These are phyloP conservation scores for Cytospora paraplurivora DNA, from an alignment of 2,329 filamentous ascomycete genomes.

Conservation along the genomic window DNA sequence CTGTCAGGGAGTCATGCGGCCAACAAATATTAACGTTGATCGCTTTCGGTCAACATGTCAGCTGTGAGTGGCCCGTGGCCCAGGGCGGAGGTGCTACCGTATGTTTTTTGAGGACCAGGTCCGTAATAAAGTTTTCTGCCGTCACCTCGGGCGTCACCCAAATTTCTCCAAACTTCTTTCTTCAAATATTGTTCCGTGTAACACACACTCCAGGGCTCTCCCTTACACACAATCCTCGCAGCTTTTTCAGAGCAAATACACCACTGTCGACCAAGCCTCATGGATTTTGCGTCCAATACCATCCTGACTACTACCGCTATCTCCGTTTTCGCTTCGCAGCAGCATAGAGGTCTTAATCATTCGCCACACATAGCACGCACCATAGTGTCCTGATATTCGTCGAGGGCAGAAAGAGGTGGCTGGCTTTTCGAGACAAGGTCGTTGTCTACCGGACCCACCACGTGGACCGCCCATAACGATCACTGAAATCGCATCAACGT, in stretches of 20 bases:
- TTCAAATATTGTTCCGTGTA: neutral
- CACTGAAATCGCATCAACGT: neutral
- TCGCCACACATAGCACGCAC: conserved; percentile 22
- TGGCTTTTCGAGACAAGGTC: neutral
- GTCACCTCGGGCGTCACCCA: conserved; percentile 7
- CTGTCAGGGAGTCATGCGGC: conserved; percentile 10
- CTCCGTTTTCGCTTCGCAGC: conserved; percentile 20
- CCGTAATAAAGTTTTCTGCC: conserved; percentile 12
- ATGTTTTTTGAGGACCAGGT: neutral
- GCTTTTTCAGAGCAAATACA: neutral
- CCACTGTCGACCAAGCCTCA: conserved; percentile 26
- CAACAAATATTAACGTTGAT: conserved; percentile 2
- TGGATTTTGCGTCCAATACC: conserved; percentile 34
- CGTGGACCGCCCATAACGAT: neutral
- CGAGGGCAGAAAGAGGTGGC: neutral
- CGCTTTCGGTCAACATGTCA: neutral
- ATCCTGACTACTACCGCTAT: conserved; percentile 18
- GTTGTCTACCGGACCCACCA: neutral
- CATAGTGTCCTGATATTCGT: conserved; percentile 6
- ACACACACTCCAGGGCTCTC: neutral
- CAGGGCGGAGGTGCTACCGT: neutral
- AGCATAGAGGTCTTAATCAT: conserved; percentile 24
- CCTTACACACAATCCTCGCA: conserved; percentile 18
- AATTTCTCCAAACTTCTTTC: conserved; percentile 15
- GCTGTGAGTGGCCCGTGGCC: conserved; percentile 5